Evolutionary conservation across 768 basidiomycete genomes (phyloP).

Genomic region (Russula lepida): DNA sequence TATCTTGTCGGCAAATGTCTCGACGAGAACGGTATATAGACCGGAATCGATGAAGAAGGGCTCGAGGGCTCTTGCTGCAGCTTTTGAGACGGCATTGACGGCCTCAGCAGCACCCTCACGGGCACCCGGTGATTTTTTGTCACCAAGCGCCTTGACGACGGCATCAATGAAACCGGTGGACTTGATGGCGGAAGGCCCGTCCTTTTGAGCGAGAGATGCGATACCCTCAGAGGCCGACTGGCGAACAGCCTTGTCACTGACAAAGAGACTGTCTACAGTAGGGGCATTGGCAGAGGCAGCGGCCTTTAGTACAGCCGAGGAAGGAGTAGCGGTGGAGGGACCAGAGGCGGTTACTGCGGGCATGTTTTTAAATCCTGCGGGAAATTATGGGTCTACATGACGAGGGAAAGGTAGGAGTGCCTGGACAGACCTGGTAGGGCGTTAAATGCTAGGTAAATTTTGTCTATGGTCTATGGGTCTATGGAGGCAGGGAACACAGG

Average conservation of each 20-base stretch:
- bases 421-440: conserved; percentile 35
- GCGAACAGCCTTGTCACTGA: conserved; percentile 76
- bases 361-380: conserved; percentile 54
- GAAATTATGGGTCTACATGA: conserved; percentile 14
- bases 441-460: conserved; percentile 27
- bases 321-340: conserved; percentile 49
- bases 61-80: conserved; percentile 71
- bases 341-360: conserved; percentile 63
- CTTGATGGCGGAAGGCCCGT: conserved; percentile 70
- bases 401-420: neutral
- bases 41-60: conserved; percentile 83
- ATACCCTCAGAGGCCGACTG: conserved; percentile 61
- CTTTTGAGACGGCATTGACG: conserved; percentile 50
- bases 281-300: conserved; percentile 36
- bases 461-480: conserved; percentile 28
- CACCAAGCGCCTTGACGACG: conserved; percentile 73
- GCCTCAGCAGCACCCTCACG: conserved; percentile 83
- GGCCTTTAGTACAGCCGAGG: conserved; percentile 68
- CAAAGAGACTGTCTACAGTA: conserved; percentile 64
- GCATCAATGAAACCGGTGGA: conserved; percentile 64
- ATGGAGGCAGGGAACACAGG: conserved; percentile 34
- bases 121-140: conserved; percentile 91
- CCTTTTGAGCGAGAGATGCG: conserved; percentile 70
- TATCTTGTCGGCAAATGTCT: conserved; percentile 92
- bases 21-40: conserved; percentile 78